Conservation (phyloP, 208 protist species). For the Wallacemonas sp. region DNA sequence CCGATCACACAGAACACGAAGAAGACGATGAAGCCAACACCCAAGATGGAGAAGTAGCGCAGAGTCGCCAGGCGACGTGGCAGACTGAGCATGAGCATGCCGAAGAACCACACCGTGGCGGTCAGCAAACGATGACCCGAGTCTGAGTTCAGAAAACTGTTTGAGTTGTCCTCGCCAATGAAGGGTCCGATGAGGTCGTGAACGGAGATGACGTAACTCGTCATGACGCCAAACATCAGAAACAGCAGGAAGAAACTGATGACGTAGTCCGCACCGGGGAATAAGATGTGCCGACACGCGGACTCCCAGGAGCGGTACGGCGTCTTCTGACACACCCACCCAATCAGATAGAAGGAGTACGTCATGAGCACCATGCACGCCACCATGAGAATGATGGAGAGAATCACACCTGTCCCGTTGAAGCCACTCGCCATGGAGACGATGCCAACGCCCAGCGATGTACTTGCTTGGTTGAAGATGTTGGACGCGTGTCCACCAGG, state of each 20-base stretch:
- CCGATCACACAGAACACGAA: conserved; percentile 63
- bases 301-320: conserved; percentile 46
- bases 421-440: conserved; percentile 63
- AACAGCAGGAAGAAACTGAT: conserved; percentile 47
- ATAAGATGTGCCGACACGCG: conserved; percentile 48
- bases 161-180: conserved; percentile 23
- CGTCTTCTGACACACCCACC: conserved; percentile 45
- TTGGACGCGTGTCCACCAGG: conserved; percentile 46
- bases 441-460: conserved; percentile 57
- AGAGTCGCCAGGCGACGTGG: conserved; percentile 68
- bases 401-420: conserved; percentile 38
- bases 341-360: conserved; percentile 70
- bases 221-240: conserved; percentile 42
- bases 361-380: conserved; percentile 41
- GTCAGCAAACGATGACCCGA: conserved; percentile 45
- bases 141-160: conserved; percentile 20
- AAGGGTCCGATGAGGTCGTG: conserved; percentile 42
- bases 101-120: conserved; percentile 44
- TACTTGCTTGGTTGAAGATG: conserved; percentile 57
- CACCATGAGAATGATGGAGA: conserved; percentile 48
- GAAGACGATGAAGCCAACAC: conserved; percentile 49
- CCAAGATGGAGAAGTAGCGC: conserved; percentile 67
- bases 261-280: conserved; percentile 56
- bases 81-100: conserved; percentile 56
- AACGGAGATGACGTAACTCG: conserved; percentile 59